Base-by-base conservation (phyloP, 2,329 filamentous ascomycete genomes). In the Fusarium xylarioides region DNA sequence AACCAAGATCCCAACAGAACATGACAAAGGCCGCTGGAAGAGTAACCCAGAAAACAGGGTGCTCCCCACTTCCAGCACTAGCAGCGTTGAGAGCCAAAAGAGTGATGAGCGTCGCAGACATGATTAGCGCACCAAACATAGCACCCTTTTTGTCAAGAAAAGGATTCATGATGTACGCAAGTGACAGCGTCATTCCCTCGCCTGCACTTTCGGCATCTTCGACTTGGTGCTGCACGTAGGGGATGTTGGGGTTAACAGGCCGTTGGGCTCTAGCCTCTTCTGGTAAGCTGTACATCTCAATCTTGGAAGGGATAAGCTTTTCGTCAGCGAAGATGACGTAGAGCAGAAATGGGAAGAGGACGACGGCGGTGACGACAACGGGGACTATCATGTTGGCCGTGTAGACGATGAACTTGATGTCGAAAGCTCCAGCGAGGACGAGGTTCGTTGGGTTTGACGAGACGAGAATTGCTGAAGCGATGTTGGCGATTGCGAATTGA, bases 361-460 rank as follows among this genome's bases (percentile, higher is more conserved):
- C 81, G 21, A 93, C 84, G 5, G 87, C 91, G 0, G 92, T 94
- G n/a, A 88, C 83, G 28, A 93, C 81, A 2, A 92, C 91, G 0
- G 92, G 92, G 0, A 94, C 90, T 23, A 94, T 91, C 87, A 94
- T 92, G 77, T 94, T 93, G n/a, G 90, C 91, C 0, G 91, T 93
- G 77, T 94, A 94, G 44, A 88, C 85, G 77, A 94, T 89, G 79
- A 94, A 94, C 56, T 87, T 91, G 82, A 94, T 91, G 7, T 88
- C 77, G 76, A 94, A 94, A 5, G 92, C 92, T 8, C 92, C 91
- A 1, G 92, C 91, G 1, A 94, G 86, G 1, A 94, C 92, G 12
- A 94, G 86, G 62, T 94, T 94, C 5, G 92, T 94, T 0, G 92
- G 92, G 67, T 94, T 94, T 0, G 92, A 94, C 0, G 92, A 94